Evolutionary conservation across 305 asterid species (phyloP), one percentile per base, ranked within the genome.

Genomic region (Rubia tinctorum): DNA sequence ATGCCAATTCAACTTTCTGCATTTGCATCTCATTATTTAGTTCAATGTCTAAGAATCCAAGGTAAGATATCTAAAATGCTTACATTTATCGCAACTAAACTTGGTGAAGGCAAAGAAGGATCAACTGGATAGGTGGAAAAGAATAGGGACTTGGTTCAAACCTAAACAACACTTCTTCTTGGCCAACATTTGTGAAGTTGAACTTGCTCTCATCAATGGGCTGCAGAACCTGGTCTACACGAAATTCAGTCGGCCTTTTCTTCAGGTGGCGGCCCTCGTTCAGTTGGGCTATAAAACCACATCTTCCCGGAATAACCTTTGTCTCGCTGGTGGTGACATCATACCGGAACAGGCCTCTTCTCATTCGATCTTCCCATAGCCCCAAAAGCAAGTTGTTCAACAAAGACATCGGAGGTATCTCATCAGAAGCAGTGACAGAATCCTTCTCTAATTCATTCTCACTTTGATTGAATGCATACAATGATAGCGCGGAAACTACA

Each of bases 191-290:
- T 6, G 82, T 86, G 77, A 90, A 90, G 69, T 90, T 88, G 84
- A 90, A 90, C 72, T 90, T 90, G 72, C 73, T 83, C 45, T 75
- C 82, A 62, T 88, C 93, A 71, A 90, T 88, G 69, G 88, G 84
- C 85, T 90, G 96, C 77, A 90, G 89, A 77, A 90, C 96, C 82
- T 81, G 80, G 79, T 90, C 93, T 17, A 90, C 20, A 49, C 86
- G 81, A 71, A 90, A 88, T 66, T 90, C 93, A 12, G 93, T 86
- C 3, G 88, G 90, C n/a, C 96, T 84, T 73, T 90, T 90, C 85
- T 85, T 90, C 23, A 85, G 90, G 81, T 90, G 91, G 18, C 90
- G 88, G 1, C 93, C 96, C 80, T 90, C 92, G n/a, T 90, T 90
- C 76, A 90, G 87, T 79, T 90, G 96, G 63, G 93, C 88, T 8